phyloP scores from a whole-genome alignment of 2,329 filamentous ascomycete genomes.

The Magnaporthiopsis incrustans region DNA sequence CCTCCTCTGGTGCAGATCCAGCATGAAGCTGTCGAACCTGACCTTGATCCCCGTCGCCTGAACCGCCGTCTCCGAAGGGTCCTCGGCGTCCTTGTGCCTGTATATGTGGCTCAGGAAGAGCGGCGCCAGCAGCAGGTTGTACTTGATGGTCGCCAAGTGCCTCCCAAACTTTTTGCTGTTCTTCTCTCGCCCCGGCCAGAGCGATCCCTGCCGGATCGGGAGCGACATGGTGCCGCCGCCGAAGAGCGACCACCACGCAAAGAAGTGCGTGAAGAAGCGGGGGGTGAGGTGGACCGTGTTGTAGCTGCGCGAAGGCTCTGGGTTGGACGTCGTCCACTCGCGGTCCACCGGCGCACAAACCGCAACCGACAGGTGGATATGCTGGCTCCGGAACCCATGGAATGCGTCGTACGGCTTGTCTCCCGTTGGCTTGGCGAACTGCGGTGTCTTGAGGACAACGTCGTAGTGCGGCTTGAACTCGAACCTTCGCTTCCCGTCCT shows the following conservation, averaged over 20 bases:
- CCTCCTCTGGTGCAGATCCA: constrained; percentile 88
- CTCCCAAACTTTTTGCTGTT: constrained; percentile 98
- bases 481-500: constrained; percentile 67
- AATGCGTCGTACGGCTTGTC: constrained; percentile 76
- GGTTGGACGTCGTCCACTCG: constrained; percentile 72
- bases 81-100: constrained; percentile 93
- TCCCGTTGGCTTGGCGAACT: constrained; percentile 54
- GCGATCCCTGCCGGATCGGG: constrained; percentile 80
- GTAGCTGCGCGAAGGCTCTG: constrained; percentile 78
- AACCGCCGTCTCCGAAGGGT: constrained; percentile 59
- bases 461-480: constrained; percentile 90
- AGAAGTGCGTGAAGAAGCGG: constrained; percentile 97
- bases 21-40: constrained; percentile 91
- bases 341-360: constrained; percentile 80
- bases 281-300: constrained; percentile 93
- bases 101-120: constrained; percentile 95
- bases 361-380: constrained; percentile 92
- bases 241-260: constrained; percentile 95
- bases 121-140: constrained; percentile 85
- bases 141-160: constrained; percentile 97
- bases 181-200: constrained; percentile 91
- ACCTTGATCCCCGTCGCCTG: constrained; percentile 96
- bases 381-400: constrained; percentile 88
- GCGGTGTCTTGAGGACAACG: constrained; percentile 74
- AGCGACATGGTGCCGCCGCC: constrained; percentile 81